These are phyloP conservation scores for Graphilbum sp. DNA, from an alignment of 2,329 filamentous ascomycete genomes.

Conservation along the genomic window DNA sequence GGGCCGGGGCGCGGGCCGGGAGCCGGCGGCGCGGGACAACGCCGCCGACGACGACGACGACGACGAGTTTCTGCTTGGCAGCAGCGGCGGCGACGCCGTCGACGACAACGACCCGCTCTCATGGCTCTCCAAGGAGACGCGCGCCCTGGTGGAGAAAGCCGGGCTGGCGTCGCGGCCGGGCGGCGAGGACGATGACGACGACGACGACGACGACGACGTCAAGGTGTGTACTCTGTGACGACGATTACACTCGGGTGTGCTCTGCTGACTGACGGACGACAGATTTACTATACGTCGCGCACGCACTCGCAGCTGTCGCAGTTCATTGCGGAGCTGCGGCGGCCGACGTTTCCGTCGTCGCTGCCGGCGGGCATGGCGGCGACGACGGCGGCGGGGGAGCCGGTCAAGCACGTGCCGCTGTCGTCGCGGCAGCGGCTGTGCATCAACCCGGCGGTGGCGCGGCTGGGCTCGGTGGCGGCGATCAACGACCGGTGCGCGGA, in stretches of 20 bases:
- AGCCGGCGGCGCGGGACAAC: not conserved
- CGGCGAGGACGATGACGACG: slow-evolving; percentile 24
- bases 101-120: slow-evolving; percentile 24
- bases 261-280: slow-evolving; percentile 17
- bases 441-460: slow-evolving; percentile 70
- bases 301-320: slow-evolving; percentile 87
- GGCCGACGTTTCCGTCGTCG: slow-evolving; percentile 62
- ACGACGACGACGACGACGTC: slow-evolving; percentile 39
- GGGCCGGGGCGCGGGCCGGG: slow-evolving; percentile 1
- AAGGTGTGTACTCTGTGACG: slow-evolving; percentile 46
- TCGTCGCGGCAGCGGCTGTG: slow-evolving; percentile 79
- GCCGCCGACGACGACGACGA: slow-evolving; percentile 31
- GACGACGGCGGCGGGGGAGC: slow-evolving; percentile 23
- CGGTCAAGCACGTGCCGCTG: slow-evolving; percentile 64
- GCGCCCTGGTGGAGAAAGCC: slow-evolving; percentile 53
- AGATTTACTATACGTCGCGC: slow-evolving; percentile 78
- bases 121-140: slow-evolving; percentile 57
- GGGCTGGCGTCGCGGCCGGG: slow-evolving; percentile 24
- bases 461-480: slow-evolving; percentile 53
- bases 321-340: slow-evolving; percentile 67
- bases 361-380: slow-evolving; percentile 29
- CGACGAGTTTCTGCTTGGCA: slow-evolving; percentile 54
- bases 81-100: not conserved
- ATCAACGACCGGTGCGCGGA: slow-evolving; percentile 93
- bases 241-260: slow-evolving; percentile 54